Conservation (phyloP, 2,329 filamentous ascomycete genomes). For the Meredithiella fracta region DNA sequence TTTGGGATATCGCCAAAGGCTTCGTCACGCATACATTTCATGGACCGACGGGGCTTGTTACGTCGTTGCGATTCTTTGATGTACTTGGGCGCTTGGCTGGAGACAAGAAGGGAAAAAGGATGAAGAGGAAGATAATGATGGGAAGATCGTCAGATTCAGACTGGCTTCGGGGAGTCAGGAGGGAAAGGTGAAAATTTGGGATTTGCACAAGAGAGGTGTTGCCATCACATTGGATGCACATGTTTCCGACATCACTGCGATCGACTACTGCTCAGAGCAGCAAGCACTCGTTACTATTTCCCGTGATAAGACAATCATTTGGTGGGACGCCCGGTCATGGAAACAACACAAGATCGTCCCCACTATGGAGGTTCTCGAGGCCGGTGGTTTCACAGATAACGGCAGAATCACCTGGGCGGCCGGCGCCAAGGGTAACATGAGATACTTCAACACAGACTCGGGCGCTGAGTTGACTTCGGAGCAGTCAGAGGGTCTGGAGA, state of each 20-base stretch:
- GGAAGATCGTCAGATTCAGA: conserved; percentile 43
- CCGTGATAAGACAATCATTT: conserved; percentile 82
- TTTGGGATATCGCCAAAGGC: conserved; percentile 86
- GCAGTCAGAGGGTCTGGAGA: conserved; percentile 43
- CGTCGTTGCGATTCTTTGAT: conserved; percentile 83
- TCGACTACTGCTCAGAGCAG: conserved; percentile 64
- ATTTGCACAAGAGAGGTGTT: conserved; percentile 67
- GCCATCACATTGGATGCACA: conserved; percentile 74
- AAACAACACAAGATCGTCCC: conserved; percentile 66
- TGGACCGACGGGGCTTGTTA: conserved; percentile 79
- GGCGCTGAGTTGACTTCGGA: conserved; percentile 67
- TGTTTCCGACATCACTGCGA: conserved; percentile 77
- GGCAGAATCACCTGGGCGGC: conserved; percentile 66
- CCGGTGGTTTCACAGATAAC: conserved; percentile 58
- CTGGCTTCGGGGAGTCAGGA: conserved; percentile 88
- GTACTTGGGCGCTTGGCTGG: conserved; percentile 34
- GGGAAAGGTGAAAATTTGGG: conserved; percentile 81
- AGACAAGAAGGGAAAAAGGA: conserved; percentile 24
- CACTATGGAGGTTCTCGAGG: conserved; percentile 71
- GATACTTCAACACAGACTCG: conserved; percentile 65
- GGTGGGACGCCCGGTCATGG: conserved; percentile 83
- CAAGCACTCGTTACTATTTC: conserved; percentile 68
- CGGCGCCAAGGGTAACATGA: conserved; percentile 65
- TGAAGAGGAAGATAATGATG: conserved; percentile 21
- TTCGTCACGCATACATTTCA: conserved; percentile 92